phyloP scores from a whole-genome alignment of 148 eudicot species.

The Fagopyrum homotropicum region DNA sequence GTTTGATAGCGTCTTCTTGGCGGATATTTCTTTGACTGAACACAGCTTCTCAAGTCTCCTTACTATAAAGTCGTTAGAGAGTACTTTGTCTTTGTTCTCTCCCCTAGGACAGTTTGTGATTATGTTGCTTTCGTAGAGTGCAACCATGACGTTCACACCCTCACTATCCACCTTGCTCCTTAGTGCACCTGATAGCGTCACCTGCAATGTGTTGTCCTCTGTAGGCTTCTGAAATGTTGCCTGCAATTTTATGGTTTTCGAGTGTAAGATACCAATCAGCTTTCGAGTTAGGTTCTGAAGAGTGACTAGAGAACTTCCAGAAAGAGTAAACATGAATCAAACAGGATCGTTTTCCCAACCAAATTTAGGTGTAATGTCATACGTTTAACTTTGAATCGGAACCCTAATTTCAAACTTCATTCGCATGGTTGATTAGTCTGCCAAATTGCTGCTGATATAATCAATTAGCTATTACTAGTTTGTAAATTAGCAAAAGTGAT shows the following conservation, averaged over 20 bases:
- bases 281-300: not conserved
- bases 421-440: not conserved
- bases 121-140: constrained; percentile 55
- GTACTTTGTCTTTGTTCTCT: constrained; percentile 54
- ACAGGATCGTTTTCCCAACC: not conserved
- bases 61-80: constrained; percentile 61
- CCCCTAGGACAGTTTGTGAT: constrained; percentile 49
- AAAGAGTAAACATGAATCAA: no score
- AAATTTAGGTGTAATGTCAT: not conserved
- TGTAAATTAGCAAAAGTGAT: not conserved
- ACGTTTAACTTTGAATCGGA: not conserved
- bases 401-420: not conserved
- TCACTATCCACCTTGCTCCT: constrained; percentile 49
- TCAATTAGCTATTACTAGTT: not conserved
- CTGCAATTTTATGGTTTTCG: not conserved
- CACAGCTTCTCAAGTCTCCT: constrained; percentile 59
- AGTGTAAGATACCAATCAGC: not conserved
- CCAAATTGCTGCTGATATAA: not conserved
- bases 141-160: constrained; percentile 65
- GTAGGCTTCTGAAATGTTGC: constrained; percentile 35
- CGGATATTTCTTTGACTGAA: constrained; percentile 46
- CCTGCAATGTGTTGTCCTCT: constrained; percentile 40
- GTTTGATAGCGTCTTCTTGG: constrained; percentile 52
- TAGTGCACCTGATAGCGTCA: constrained; percentile 44
- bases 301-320: not conserved